Base-by-base conservation (phyloP, 495 filamentous ascomycete species). In the Penicillium longicatenatum region DNA sequence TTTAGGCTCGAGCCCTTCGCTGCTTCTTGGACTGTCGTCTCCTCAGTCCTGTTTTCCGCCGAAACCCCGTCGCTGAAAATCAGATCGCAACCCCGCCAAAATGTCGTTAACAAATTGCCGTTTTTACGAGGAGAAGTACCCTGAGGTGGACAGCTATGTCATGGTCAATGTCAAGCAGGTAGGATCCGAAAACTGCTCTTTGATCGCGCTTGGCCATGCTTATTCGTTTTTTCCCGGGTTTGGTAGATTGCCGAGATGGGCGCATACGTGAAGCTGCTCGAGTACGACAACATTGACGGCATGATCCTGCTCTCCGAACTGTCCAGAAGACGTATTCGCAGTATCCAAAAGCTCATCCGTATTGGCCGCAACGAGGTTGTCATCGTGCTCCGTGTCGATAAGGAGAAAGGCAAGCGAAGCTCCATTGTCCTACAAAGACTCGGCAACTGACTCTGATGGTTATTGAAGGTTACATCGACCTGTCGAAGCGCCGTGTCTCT, bases 71-170 rank as follows among this genome's bases (percentile, higher is more conserved):
- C 58, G 62, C 65, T 51, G 66, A 64, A 62, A 61, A 61, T 64
- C 48, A 74, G 61, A 71, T 69, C 70, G 74, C 70, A 74, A 77
- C 74, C 73, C 76, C 77, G 71, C 76, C 73, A 81, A 72, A 58
- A 98, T 98, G 93, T 98, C 94, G 69, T 86, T 97, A 77, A 97
- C 92, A 70, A 97, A 97, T 81, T 97, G 90, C 77, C 92, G 94
- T 54, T 98, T 95, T 76, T 98, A 98, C 78, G 93, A 97, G 82
- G 93, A 95, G 72, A 95, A 95, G 73, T 98, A 91, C 70, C 94
- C 94, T 42, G 94, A 98, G 82, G 91, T 98, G 60, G 94, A 98
- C 74, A 95, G 91, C 81, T 98, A 97, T 78, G 95, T 98, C 58
- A 98, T 98, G 94, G 94, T 98, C 71, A 93, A 93, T 76, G 91